Conservation (phyloP, 768 basidiomycete genomes). For the Lepiota venenata region DNA sequence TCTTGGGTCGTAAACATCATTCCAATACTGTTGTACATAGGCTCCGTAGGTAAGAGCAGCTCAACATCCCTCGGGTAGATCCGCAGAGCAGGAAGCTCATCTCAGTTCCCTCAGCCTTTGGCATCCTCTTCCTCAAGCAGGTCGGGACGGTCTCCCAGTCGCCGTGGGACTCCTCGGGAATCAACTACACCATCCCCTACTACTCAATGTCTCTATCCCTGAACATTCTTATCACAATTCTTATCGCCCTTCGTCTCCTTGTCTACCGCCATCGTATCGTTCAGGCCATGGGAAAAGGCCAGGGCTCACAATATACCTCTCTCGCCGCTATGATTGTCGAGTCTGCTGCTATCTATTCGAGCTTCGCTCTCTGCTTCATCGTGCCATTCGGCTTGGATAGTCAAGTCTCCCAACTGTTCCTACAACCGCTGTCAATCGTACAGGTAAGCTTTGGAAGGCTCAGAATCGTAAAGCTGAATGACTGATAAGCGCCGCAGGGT, state of each 20-base stretch:
- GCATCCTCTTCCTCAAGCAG: conserved; percentile 5
- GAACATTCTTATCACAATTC: conserved; percentile 25
- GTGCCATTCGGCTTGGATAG: conserved; percentile 32
- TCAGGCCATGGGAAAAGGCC: conserved; percentile 1
- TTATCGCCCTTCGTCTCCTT: conserved; percentile 22
- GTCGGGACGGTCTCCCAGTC: conserved; percentile 2
- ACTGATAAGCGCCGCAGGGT: not conserved
- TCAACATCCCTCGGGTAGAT: no score
- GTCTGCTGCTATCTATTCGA: conserved; percentile 19
- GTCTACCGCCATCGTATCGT: conserved; percentile 17
- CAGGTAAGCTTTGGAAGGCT: conserved; percentile 24
- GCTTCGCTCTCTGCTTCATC: conserved; percentile 33
- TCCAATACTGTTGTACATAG: not conserved
- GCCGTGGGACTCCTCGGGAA: not conserved
- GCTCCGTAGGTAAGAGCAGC: not conserved
- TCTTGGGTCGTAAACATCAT: not conserved
- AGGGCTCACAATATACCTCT: conserved; percentile 20
- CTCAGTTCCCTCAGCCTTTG: not conserved
- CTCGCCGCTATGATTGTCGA: conserved; percentile 30
- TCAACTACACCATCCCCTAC: conserved; percentile 23
- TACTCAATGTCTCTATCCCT: conserved; percentile 21
- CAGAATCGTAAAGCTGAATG: not conserved
- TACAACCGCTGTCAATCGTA: conserved; percentile 37
- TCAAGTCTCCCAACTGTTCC: conserved; percentile 29
- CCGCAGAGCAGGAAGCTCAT: not conserved